Percentiles rank a stretch among this genome's conserved stretches.
Evolutionary conservation across 2,329 filamentous ascomycete genomes (phyloP).

Genomic region (Emergomyces pasteurianus): DNA sequence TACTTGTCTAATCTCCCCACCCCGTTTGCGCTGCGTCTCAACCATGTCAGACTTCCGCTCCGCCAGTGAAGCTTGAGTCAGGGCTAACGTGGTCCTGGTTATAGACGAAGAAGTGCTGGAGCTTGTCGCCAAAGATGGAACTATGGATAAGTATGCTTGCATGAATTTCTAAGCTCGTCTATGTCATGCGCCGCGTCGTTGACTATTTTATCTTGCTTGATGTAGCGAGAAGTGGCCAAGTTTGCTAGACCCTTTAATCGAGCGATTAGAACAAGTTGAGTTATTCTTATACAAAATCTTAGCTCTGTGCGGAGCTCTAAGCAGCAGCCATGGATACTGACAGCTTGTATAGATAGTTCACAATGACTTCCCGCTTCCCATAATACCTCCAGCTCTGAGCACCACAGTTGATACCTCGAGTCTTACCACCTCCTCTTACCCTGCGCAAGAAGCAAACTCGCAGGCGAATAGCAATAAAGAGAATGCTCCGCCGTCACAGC

Average conservation of each 20-base stretch:
- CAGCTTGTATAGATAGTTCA: slow-evolving; percentile 51
- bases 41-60: background rate
- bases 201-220: slow-evolving; percentile 19
- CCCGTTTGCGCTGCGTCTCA: background rate
- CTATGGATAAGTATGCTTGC: slow-evolving; percentile 44
- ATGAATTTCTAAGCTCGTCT: background rate
- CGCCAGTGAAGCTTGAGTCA: background rate
- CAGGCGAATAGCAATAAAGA: slow-evolving; percentile 28
- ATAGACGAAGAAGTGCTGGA: slow-evolving; percentile 43
- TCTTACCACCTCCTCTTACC: slow-evolving; percentile 16
- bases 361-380: slow-evolving; percentile 63
- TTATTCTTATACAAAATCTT: background rate
- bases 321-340: slow-evolving; percentile 1
- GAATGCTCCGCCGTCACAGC: slow-evolving; percentile 20
- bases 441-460: slow-evolving; percentile 17
- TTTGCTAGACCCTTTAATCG: slow-evolving; percentile 53
- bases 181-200: background rate
- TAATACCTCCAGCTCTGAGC: slow-evolving; percentile 36
- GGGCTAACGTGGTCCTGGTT: background rate
- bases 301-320: background rate
- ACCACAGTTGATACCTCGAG: slow-evolving; percentile 20
- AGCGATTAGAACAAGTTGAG: slow-evolving; percentile 55
- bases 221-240: slow-evolving; percentile 56
- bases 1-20: background rate
- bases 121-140: slow-evolving; percentile 45